Evolutionary conservation across 1,139 yeast species (phyloP).

Genomic region (Suhomyces kunorum): DNA sequence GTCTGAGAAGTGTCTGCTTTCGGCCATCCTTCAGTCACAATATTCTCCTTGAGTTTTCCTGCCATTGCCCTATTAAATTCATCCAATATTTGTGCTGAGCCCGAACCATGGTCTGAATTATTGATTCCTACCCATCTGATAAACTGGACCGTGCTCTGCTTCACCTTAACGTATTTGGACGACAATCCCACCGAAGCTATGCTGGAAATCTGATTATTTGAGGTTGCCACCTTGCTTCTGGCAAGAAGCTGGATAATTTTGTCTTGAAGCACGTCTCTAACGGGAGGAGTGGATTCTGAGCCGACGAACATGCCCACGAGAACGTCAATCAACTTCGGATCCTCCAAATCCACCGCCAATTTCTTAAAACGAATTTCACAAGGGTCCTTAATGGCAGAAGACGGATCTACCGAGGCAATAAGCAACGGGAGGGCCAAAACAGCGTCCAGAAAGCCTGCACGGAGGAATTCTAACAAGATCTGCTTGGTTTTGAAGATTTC

Average conservation of each 20-base stretch:
- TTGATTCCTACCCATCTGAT: conserved; percentile 53
- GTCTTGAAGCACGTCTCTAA: conserved; percentile 55
- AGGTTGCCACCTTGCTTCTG: conserved; percentile 55
- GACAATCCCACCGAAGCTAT: conserved; percentile 59
- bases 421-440: conserved; percentile 47
- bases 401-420: conserved; percentile 65
- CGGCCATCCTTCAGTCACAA: conserved; percentile 65
- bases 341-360: conserved; percentile 54
- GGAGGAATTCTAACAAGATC: conserved; percentile 36
- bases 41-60: conserved; percentile 49
- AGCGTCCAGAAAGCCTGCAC: conserved; percentile 42
- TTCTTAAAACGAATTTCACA: conserved; percentile 56
- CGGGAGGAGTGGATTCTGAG: conserved; percentile 46
- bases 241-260: conserved; percentile 53
- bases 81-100: conserved; percentile 15
- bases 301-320: conserved; percentile 54
- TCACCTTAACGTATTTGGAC: conserved; percentile 49
- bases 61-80: conserved; percentile 48
- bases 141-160: conserved; percentile 58
- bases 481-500: conserved; percentile 51
- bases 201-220: conserved; percentile 35
- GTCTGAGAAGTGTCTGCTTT: conserved; percentile 36
- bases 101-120: conserved; percentile 16
- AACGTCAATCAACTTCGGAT: conserved; percentile 40
- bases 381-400: conserved; percentile 52